Evolutionary conservation across 179 eudicot species (phyloP).

Genomic region (Beta macrorhiza): DNA sequence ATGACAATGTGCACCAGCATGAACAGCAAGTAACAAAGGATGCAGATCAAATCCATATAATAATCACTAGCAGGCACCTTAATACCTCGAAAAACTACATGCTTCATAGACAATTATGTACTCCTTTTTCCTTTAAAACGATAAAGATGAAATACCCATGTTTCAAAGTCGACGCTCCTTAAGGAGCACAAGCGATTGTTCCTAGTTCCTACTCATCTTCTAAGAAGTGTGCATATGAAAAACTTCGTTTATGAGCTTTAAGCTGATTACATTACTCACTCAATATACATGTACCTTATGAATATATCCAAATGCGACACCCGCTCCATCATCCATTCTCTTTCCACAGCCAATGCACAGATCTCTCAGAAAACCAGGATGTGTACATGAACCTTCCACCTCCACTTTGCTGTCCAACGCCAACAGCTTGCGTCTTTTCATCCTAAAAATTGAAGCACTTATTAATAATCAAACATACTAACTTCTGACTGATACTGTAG

Average conservation of each 20-base stretch:
- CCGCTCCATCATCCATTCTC: conserved; percentile 45
- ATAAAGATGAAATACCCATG: neutral
- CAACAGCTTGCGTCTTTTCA: conserved; percentile 62
- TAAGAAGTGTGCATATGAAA: neutral
- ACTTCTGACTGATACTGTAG: neutral
- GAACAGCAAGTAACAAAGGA: neutral
- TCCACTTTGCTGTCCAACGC: conserved; percentile 30
- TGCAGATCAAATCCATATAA: neutral
- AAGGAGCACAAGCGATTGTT: neutral
- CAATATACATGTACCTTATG: conserved; percentile 49
- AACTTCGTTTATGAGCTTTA: neutral
- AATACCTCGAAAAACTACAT: neutral
- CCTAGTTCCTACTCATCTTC: neutral
- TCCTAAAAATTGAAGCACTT: conserved; percentile 31
- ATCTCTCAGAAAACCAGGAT: conserved; percentile 58
- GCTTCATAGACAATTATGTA: neutral
- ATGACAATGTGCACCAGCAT: neutral
- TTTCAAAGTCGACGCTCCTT: neutral
- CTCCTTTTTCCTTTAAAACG: neutral
- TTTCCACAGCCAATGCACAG: conserved; percentile 69
- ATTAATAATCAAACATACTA: neutral
- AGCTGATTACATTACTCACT: neutral
- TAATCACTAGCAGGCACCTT: neutral
- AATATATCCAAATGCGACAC: conserved; percentile 65
- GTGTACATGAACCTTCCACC: conserved; percentile 43